These are phyloP conservation scores for Conoideocrella luteorostrata DNA, from an alignment of 2,329 filamentous ascomycete species.

Conservation along the genomic window DNA sequence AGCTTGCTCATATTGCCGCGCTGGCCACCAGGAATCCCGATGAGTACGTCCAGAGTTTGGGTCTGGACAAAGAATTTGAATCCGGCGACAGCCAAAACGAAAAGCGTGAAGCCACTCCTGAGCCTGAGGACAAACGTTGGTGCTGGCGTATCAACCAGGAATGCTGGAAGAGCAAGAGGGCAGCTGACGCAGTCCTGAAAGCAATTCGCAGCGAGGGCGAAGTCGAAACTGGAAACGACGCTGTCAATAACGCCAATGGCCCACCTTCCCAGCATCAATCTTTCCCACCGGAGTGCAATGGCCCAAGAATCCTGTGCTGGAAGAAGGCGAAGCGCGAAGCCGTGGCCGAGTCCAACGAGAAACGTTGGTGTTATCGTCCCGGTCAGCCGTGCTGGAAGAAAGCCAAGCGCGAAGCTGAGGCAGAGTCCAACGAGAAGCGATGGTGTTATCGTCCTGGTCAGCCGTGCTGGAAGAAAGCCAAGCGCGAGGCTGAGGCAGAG, in stretches of 20 bases:
- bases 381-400: constrained; percentile 27
- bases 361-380: constrained; percentile 18
- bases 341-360: constrained; percentile 17
- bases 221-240: constrained; percentile 12
- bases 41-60: constrained; percentile 26
- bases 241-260: constrained; percentile 13
- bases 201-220: constrained; percentile 15
- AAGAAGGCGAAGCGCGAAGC: constrained; percentile 17
- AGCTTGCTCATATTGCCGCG: constrained; percentile 31
- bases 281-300: constrained; percentile 13
- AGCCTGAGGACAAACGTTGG: constrained; percentile 21
- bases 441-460: constrained; percentile 22
- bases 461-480: constrained; percentile 27
- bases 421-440: constrained; percentile 12
- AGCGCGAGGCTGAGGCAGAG: constrained; percentile 16
- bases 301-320: constrained; percentile 7
- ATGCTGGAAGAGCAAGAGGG: constrained; percentile 34
- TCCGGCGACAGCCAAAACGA: constrained; percentile 11
- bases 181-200: constrained; percentile 28
- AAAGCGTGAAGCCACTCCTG: constrained; percentile 11
- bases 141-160: not conserved
- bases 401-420: constrained; percentile 21
- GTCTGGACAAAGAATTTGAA: constrained; percentile 19
- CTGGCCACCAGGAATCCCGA: constrained; percentile 21
- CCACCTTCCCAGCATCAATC: constrained; percentile 23